Evolutionary conservation across 2,329 filamentous ascomycete genomes (phyloP), one percentile per base, ranked within the genome.

Genomic region (Fusarium sp.): DNA sequence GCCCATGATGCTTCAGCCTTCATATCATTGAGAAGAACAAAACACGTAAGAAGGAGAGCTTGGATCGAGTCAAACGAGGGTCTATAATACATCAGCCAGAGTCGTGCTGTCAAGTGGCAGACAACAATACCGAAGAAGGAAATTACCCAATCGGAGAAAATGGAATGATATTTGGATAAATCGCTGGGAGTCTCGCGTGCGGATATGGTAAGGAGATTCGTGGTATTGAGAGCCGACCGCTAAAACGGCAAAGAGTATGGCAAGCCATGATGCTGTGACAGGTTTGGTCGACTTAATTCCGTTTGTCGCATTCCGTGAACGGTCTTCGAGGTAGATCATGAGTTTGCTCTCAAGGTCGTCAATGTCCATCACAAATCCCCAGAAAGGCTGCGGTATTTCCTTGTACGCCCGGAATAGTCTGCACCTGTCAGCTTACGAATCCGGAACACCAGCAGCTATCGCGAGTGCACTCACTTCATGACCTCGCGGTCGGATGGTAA

Each of bases 1-100:
- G 88, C 88, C 89, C 89, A 91, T 0, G 89, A 90, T 0, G 88
- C 89, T 73, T 91, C 89, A 2, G 89, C 88, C 74, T 91, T 91
- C 89, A 91, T 91, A 63, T 91, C 89, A 70, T 91, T 91, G 27
- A 90, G 80, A 4, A 91, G 80, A 4, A 90, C 88, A 67, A 91
- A 90, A 30, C 87, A 85, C 6, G 87, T 88, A 45, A 91, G 83
- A 2, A 91, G 80, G 43, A 91, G 79, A 2, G 88, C 88, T 75
- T 91, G 89, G 27, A 91, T 88, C 7, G 88, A 90, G 75, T 91
- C 88, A 41, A 91, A 84, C 0, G 89, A 90, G 3, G 89, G 89
- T 32, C 86, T 87, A 58, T 22, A 2, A 49, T 22, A 22, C 16
- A 56, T 74, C 9, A 73, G 65, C 40, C 16, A 27, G 18, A 25